phyloP scores from a whole-genome alignment of 345 rosid species.

The Mangifera indica region DNA sequence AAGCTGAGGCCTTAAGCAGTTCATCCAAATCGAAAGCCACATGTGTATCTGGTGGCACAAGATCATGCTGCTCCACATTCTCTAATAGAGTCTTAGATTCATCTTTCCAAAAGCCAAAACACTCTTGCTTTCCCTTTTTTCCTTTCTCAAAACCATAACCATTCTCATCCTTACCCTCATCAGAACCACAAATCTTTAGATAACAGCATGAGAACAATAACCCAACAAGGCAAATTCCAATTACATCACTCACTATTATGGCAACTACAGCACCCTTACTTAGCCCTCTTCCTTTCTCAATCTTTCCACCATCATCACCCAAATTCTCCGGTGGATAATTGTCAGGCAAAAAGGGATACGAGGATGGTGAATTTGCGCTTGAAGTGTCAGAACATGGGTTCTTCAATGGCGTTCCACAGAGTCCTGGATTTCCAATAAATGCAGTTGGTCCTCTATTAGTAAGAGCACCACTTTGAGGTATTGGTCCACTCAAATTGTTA shows the following conservation, averaged over 20 bases:
- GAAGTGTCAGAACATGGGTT: constrained; percentile 53
- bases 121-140: constrained; percentile 52
- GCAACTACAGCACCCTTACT: constrained; percentile 64
- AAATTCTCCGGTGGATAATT: constrained; percentile 47
- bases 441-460: constrained; percentile 95
- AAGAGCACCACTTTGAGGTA: constrained; percentile 92
- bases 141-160: constrained; percentile 55
- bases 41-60: constrained; percentile 68
- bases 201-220: constrained; percentile 82
- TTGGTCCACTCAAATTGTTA: constrained; percentile 87
- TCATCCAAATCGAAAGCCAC: constrained; percentile 89
- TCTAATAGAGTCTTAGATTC: constrained; percentile 77
- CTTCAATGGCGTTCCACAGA: constrained; percentile 90
- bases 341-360: constrained; percentile 68
- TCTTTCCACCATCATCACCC: constrained; percentile 32
- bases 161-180: constrained; percentile 40
- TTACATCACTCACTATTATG: constrained; percentile 70
- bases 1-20: constrained; percentile 92
- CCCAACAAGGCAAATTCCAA: constrained; percentile 89
- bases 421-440: constrained; percentile 80
- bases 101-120: constrained; percentile 75
- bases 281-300: constrained; percentile 52
- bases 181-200: constrained; percentile 50
- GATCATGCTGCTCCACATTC: constrained; percentile 73
- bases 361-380: constrained; percentile 51